Conservation (phyloP, 768 basidiomycete species). For the Lentinus tigrinus region DNA sequence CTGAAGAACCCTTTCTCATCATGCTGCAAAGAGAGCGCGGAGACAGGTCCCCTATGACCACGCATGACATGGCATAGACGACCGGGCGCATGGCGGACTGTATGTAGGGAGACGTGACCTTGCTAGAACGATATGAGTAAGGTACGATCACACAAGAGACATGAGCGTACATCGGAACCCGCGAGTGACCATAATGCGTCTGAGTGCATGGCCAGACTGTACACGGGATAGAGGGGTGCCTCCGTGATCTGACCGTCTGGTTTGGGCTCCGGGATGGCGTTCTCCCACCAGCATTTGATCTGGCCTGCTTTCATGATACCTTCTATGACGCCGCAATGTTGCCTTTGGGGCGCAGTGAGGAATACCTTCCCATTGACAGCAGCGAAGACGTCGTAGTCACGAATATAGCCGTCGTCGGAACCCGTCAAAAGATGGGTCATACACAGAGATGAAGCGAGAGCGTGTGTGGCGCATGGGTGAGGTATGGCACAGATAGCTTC, state of each 20-base stretch:
- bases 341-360: conserved; percentile 84
- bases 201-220: conserved; percentile 87
- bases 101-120: conserved; percentile 92
- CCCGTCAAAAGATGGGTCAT: conserved; percentile 89
- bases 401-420: conserved; percentile 90
- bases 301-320: conserved; percentile 90
- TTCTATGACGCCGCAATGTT: conserved; percentile 88
- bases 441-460: conserved; percentile 83
- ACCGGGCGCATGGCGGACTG: conserved; percentile 90
- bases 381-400: conserved; percentile 88
- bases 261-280: conserved; percentile 43
- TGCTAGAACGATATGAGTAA: conserved; percentile 41
- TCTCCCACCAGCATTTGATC: conserved; percentile 90
- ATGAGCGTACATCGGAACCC: conserved; percentile 68
- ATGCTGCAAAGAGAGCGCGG: conserved; percentile 76
- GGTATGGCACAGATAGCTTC: conserved; percentile 92
- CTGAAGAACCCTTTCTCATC: conserved; percentile 87
- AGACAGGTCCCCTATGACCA: conserved; percentile 80
- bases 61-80: conserved; percentile 67
- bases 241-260: conserved; percentile 47
- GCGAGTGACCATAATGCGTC: conserved; percentile 92
- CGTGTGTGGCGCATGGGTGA: conserved; percentile 83
- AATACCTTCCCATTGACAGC: conserved; percentile 86
- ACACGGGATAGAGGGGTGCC: conserved; percentile 65
- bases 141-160: not conserved